Evolutionary conservation across 2,329 filamentous ascomycete species (phyloP), one percentile per base, ranked within the genome.

Genomic region (Cercospora sp.): DNA sequence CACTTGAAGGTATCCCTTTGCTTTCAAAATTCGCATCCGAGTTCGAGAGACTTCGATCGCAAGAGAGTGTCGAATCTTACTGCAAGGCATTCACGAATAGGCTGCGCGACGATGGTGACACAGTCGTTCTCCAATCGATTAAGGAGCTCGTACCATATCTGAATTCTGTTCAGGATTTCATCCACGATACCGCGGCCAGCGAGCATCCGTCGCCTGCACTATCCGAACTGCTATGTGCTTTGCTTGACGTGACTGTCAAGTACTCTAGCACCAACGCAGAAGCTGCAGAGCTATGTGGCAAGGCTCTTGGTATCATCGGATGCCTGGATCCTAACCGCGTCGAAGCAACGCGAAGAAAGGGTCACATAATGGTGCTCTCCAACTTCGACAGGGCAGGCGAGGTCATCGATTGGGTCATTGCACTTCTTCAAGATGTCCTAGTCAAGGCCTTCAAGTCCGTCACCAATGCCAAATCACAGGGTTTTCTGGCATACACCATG

Each of bases 401-500:
- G 77, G 91, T 90, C 0, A 90, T 92, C 16, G 89, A 95, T 69
- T 99, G 98, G 79, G 88, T 93, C 7, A 84, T 95, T 48, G 93
- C 94, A 74, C 85, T 97, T 58, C 84, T 99, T 16, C 90, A 97
- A 75, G 87, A 96, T 76, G 90, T 97, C 7, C 83, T 99, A 10
- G 93, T 98, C 28, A 93, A 94, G 69, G 91, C 94, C 0, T 99
- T 99, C 76, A 83, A 96, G 53, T 96, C 94, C 1, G 91, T 92
- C 1, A 95, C 91, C 0, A 96, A 97, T 77, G 91, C 93, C 2
- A 90, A 89, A 71, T 86, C 93, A 5, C 95, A 98, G 78, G 94
- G 93, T 0, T 97, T 96, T 76, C 84, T 99, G 18, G 94, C 94
- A 1, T 99, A 91, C 79, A 92, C 91, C 1, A 97, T 99, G 89